A percentile compares a stretch with the other conserved stretches of the same genome.
phyloP scores from a whole-genome alignment of 202 grass and related monocot species.

The Digitaria exilis region DNA sequence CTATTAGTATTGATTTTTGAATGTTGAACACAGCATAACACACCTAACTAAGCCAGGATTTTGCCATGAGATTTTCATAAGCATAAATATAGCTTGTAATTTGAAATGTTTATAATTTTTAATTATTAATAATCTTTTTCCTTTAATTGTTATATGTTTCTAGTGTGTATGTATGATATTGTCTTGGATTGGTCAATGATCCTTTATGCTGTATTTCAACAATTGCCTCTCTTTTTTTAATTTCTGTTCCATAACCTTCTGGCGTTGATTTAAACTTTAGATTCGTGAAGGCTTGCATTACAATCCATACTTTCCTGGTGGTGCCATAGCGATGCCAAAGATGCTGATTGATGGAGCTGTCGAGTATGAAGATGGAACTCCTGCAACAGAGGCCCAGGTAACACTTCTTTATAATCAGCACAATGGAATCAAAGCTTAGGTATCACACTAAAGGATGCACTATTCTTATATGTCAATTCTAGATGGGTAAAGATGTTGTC shows the following conservation, averaged over 20 bases:
- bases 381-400: constrained; percentile 97
- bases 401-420: not conserved
- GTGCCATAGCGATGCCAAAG: constrained; percentile 99
- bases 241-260: not conserved
- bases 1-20: not conserved
- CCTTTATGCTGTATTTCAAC: not conserved
- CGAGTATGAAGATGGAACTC: constrained; percentile 96
- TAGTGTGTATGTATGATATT: not conserved
- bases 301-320: constrained; percentile 98
- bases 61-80: not conserved
- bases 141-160: not conserved
- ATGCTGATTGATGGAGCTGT: constrained; percentile 96
- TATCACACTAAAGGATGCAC: not conserved
- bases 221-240: not conserved
- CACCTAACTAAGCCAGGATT: not conserved
- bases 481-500: constrained; percentile 55
- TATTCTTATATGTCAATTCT: not conserved
- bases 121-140: not conserved
- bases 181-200: not conserved
- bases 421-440: not conserved
- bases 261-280: constrained; percentile 31
- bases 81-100: not conserved
- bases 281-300: constrained; percentile 38
- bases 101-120: not conserved
- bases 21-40: not conserved